Percentiles rank a stretch among this genome's conserved stretches.
Evolutionary conservation across 306 rosid genomes (phyloP).

Genomic region (Mimosa pudica): DNA sequence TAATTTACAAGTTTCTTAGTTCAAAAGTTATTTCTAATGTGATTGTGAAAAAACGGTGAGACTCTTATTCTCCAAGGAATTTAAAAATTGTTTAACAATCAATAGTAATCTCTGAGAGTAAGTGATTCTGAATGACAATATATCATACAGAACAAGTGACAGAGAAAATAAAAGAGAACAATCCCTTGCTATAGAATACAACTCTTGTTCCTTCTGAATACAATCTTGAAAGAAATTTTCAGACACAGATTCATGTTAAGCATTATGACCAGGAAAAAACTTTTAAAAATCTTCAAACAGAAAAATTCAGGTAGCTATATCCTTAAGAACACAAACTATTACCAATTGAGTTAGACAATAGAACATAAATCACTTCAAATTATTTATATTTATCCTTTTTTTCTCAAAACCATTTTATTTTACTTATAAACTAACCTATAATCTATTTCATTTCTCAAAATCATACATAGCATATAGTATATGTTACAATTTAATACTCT

Average conservation of each 20-base stretch:
- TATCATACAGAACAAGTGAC: not conserved
- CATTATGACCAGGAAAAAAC: not conserved
- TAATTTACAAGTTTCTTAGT: constrained; percentile 24
- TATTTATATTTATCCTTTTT: no score
- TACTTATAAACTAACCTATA: no score
- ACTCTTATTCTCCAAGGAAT: not conserved
- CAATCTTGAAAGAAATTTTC: constrained; percentile 4
- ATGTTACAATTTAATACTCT: no score
- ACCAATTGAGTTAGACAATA: not conserved
- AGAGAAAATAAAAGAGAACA: not conserved
- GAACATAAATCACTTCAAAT: no score
- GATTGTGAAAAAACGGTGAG: not conserved
- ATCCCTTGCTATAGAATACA: constrained; percentile 2
- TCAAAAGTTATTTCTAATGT: constrained; percentile 20
- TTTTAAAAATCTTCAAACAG: not conserved
- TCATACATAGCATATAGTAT: no score
- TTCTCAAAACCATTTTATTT: no score
- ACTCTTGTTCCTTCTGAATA: not conserved
- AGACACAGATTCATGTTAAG: not conserved
- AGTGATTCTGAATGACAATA: constrained; percentile 1
- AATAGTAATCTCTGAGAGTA: constrained; percentile 4
- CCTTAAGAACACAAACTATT: not conserved
- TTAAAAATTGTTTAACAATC: not conserved
- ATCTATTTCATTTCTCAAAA: no score
- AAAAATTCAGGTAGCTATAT: not conserved